Base-by-base conservation (phyloP, 2,329 filamentous ascomycete genomes). In the Colletotrichum sansevieriae region DNA sequence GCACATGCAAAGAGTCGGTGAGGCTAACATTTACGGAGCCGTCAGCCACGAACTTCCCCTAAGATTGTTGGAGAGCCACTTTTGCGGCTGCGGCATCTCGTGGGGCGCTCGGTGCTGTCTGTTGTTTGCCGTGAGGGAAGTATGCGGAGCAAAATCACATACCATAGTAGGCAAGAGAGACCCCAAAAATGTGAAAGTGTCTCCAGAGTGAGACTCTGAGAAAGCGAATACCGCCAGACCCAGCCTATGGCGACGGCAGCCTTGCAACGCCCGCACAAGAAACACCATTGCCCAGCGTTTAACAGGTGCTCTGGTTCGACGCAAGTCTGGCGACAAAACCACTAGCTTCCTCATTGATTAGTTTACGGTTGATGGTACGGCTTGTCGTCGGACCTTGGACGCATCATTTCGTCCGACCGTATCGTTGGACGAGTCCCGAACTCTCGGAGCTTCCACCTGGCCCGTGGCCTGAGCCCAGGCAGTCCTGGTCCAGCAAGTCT, bases 311-410 rank as follows among this genome's bases (percentile, higher is more conserved):
- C 39, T 58, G 37, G 13, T 35, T 41, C n/a, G 52, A 12, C 22
- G 43, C 56, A 43, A 44, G 25, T 13, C 44, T 44, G 55, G n/a
- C 13, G 52, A 35, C 22, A 61, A 43, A 15, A 12, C 10, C 43
- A 25, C 18, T 33, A 29, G 33, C 51, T 51, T 58, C 46, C 60
- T 68, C 52, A 68, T 68, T 68, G 65, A 52, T 52, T 20, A 29
- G 37, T 52, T 58, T 68, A 68, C 65, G 57, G 41, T 35, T 18
- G 20, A 56, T 35, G 29, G 41, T 63, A n/a, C n/a, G 33, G 39
- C 12, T 29, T 35, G 58, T 52, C 13, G 58, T 51, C 33, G 33
- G 13, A 29, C 12, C n/a, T 62, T 15, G 63, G 22, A 37, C 44
- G 51, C 37, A 18, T 49, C 25, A 57, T 10, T 13, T 47, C 46